phyloP scores from a whole-genome alignment of 2,329 filamentous ascomycete species.

The Colletotrichum costaricense region DNA sequence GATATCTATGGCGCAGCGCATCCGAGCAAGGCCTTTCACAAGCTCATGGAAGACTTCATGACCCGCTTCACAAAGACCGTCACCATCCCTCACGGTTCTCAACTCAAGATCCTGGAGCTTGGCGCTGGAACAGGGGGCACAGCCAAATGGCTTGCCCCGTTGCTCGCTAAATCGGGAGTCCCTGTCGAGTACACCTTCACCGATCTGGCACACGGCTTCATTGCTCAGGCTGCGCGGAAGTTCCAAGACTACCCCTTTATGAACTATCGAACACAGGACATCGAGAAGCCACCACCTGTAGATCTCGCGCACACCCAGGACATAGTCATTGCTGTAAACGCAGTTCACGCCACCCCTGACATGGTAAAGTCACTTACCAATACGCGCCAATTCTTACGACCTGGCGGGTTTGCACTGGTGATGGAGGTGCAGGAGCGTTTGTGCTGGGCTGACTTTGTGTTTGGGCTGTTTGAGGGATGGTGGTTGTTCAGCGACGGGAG shows the following conservation, averaged over 20 bases:
- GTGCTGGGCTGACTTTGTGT: constrained; percentile 48
- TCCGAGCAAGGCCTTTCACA: constrained; percentile 26
- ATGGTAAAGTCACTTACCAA: constrained; percentile 38
- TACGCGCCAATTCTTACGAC: constrained; percentile 41
- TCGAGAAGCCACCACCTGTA: constrained; percentile 19
- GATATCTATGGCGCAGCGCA: constrained; percentile 21
- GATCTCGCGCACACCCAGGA: constrained; percentile 42
- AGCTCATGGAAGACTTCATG: constrained; percentile 20
- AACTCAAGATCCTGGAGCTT: constrained; percentile 9
- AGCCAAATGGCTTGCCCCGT: constrained; percentile 35
- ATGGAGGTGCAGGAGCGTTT: constrained; percentile 47
- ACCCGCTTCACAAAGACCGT: neutral
- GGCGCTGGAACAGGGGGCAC: constrained; percentile 18
- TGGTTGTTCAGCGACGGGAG: constrained; percentile 50
- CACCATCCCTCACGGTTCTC: neutral
- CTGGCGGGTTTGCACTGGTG: constrained; percentile 48
- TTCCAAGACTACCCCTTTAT: constrained; percentile 22
- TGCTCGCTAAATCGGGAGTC: constrained; percentile 41
- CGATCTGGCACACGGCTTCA: constrained; percentile 48
- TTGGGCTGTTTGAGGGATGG: constrained; percentile 52
- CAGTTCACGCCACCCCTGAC: constrained; percentile 47
- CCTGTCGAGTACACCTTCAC: constrained; percentile 53
- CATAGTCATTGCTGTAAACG: constrained; percentile 47
- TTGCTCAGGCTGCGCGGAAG: constrained; percentile 42
- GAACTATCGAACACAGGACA: constrained; percentile 13